Evolutionary conservation across 768 basidiomycete species (phyloP).

Genomic region (Cystobasidiopsis lactophilus): DNA sequence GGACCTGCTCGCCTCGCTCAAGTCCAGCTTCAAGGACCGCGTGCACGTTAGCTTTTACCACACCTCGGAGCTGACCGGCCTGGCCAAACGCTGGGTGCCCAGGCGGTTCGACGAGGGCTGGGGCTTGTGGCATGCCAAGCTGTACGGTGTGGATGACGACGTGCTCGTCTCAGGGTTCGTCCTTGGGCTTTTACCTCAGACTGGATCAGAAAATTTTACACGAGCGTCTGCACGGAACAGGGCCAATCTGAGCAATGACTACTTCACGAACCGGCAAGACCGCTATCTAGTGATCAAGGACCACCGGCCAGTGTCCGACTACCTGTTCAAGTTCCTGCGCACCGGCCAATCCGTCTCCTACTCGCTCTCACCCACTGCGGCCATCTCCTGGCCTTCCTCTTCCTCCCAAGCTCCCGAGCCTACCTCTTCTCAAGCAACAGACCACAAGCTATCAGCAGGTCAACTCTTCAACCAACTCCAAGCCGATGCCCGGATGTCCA

Average conservation of each 20-base stretch:
- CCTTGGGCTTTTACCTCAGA: not conserved
- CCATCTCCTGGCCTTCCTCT: slow-evolving; percentile 10
- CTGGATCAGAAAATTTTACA: not conserved
- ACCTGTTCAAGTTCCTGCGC: slow-evolving; percentile 58
- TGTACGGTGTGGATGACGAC: slow-evolving; percentile 81
- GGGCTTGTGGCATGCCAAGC: slow-evolving; percentile 95
- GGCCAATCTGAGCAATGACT: slow-evolving; percentile 77
- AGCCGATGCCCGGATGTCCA: not conserved
- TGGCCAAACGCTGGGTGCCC: slow-evolving; percentile 56
- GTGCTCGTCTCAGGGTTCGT: slow-evolving; percentile 78
- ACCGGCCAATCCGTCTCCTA: slow-evolving; percentile 54
- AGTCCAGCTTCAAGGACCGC: slow-evolving; percentile 45
- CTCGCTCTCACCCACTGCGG: slow-evolving; percentile 21
- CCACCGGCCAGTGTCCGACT: slow-evolving; percentile 47
- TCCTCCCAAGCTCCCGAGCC: not conserved
- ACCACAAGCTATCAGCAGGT: not conserved
- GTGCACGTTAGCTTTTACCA: slow-evolving; percentile 64
- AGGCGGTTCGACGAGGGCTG: slow-evolving; percentile 92
- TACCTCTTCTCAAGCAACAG: not conserved
- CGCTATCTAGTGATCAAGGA: slow-evolving; percentile 57
- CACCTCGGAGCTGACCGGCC: slow-evolving; percentile 57
- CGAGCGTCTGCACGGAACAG: slow-evolving; percentile 30
- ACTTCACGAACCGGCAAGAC: slow-evolving; percentile 88
- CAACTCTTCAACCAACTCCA: not conserved
- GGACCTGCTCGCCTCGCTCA: slow-evolving; percentile 41